These are phyloP conservation scores for Pneumocystis oryctolagi DNA, from an alignment of 1,139 yeast species.

Conservation along the genomic window DNA sequence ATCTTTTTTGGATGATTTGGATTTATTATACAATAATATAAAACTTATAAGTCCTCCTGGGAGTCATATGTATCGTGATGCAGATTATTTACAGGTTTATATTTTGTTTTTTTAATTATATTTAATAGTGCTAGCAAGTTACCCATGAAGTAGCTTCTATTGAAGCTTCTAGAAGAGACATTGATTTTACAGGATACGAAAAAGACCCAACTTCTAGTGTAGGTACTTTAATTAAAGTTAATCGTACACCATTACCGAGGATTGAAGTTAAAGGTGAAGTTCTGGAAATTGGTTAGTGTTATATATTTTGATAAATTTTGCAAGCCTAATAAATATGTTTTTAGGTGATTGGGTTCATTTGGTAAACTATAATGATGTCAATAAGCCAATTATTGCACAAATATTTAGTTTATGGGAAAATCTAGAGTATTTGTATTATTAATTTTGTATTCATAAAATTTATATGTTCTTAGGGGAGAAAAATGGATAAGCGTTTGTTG, in stretches of 20 bases:
- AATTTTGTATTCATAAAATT: neutral
- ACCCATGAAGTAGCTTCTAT: neutral
- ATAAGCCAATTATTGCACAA: conserved; percentile 86
- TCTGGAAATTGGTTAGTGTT: conserved; percentile 47
- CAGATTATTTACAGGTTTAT: conserved; percentile 45
- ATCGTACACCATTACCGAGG: conserved; percentile 65
- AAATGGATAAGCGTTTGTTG: conserved; percentile 89
- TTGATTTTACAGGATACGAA: neutral
- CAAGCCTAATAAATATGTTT: neutral
- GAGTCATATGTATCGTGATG: conserved; percentile 44
- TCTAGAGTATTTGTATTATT: conserved; percentile 28
- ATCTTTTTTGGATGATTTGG: conserved; percentile 60
- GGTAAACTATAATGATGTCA: conserved; percentile 70
- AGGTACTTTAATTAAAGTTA: conserved; percentile 30
- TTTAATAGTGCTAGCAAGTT: neutral
- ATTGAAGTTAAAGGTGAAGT: conserved; percentile 55
- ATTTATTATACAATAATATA: conserved; percentile 59
- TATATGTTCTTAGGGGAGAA: conserved; percentile 33
- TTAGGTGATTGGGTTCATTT: conserved; percentile 78
- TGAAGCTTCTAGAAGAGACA: neutral
- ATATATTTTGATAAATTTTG: neutral
- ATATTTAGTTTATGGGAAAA: conserved; percentile 84
- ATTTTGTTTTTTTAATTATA: neutral
- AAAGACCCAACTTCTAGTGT: conserved; percentile 1
- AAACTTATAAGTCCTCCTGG: conserved; percentile 49